Base-by-base conservation (phyloP, 805 yeast species). In the Spathaspora gorwiae region DNA sequence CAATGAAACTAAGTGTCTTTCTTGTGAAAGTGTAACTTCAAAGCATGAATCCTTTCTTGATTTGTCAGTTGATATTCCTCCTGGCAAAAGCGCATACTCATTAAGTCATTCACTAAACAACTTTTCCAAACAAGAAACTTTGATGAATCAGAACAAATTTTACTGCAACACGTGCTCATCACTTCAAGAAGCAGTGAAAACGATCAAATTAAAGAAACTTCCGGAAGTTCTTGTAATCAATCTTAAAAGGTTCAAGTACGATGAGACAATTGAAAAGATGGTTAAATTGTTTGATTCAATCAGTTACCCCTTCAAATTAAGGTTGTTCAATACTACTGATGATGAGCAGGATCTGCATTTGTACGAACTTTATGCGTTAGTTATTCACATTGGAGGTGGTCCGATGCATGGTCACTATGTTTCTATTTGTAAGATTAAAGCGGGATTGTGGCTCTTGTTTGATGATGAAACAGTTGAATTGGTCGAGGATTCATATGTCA, bases 391-490 rank as follows among this genome's bases (percentile, higher is more conserved):
- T 53, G 99, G 99, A 6, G 95, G 97, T 4, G 97, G 98, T 0
- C 97, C 98, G 1, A 90, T 89, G 69, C 97, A 90, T 65, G 99
- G 99, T 0, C 99, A 94, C 61, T 94, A 94, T 62, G 92, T 94
- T 8, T 78, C 96, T 0, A 69, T 94, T 5, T 84, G 94, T 48
- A 89, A 89, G 59, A 84, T 90, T 5, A 81, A 78, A 44, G 73
- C 77, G 19, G 78, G 80, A 35, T 90, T 96, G 0, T 94, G 99
- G 99, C 67, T 94, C 29, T 66, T 94, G 46, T 94, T 87, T 66
- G 99, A 94, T 61, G 99, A 94, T 62, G 98, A 94, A 62, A 83
- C 94, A 5, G 97, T 92, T 1, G 97, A 92, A 60, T 69, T 84
- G 12, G 90, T 94, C 8, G 89, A 84, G 52, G 96, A 89, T 50